phyloP scores from a whole-genome alignment of 768 basidiomycete species.

The Leucosporidium creatinivorum region DNA sequence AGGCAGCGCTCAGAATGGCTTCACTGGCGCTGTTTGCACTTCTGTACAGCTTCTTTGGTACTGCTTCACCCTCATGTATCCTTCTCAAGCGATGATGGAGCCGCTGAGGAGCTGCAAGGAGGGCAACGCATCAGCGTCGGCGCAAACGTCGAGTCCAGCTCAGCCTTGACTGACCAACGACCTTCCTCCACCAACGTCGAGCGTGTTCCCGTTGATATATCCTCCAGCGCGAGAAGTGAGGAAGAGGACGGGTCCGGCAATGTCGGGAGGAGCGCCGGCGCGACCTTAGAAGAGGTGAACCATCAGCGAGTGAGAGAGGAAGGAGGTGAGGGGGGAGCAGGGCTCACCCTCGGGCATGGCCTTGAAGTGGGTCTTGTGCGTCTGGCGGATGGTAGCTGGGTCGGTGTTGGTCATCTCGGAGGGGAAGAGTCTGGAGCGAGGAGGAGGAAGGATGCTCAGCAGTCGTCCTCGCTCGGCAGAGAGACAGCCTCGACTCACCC shows the following conservation, averaged over 20 bases:
- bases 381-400: background rate
- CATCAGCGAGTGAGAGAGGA: background rate
- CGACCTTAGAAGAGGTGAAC: background rate
- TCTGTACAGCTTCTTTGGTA: too few relatives aligned
- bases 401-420: conserved; percentile 3
- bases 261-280: background rate
- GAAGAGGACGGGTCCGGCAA: conserved; percentile 1
- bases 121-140: too few relatives aligned
- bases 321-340: background rate
- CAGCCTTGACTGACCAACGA: background rate
- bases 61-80: too few relatives aligned
- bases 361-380: background rate
- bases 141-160: too few relatives aligned
- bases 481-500: background rate
- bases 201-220: conserved; percentile 1
- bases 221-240: background rate
- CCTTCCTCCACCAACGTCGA: conserved; percentile 2
- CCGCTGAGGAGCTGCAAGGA: too few relatives aligned
- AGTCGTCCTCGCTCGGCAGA: too few relatives aligned
- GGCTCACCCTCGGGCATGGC: conserved; percentile 6
- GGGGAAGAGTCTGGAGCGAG: background rate
- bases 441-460: background rate
- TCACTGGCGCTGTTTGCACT: too few relatives aligned
- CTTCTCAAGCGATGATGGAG: too few relatives aligned
- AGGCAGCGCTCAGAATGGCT: too few relatives aligned